Conservation (phyloP, 306 rosid genomes). For the Castanea crenata region DNA sequence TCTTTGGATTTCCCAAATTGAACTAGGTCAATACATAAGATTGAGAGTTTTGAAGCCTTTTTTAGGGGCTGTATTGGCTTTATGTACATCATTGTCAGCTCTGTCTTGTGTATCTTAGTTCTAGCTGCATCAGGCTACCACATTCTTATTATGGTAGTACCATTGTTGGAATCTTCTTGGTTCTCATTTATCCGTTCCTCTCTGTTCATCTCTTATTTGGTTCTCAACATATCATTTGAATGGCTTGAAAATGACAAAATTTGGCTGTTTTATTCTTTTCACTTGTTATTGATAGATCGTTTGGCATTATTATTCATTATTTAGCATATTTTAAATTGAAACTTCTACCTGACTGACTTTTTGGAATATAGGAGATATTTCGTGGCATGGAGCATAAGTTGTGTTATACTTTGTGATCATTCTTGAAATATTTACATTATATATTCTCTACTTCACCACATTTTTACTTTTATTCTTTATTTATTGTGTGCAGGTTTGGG, state of each 20-base stretch:
- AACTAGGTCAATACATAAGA: background rate
- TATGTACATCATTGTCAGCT: background rate
- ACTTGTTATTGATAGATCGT: background rate
- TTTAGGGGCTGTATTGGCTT: background rate
- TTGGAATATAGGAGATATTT: background rate
- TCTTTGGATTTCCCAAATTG: background rate
- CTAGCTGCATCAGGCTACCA: background rate
- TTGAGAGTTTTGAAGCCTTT: background rate
- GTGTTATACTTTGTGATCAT: background rate
- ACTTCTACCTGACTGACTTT: constrained; percentile 4
- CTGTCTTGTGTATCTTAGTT: background rate
- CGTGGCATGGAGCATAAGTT: background rate
- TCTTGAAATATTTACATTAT: background rate
- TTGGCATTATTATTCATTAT: background rate
- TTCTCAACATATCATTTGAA: background rate
- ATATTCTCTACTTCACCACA: constrained; percentile 3
- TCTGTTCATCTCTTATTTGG: background rate
- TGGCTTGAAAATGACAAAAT: background rate
- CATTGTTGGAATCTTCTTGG: background rate
- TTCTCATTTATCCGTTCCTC: background rate
- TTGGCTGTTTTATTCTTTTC: background rate
- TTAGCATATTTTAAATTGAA: background rate
- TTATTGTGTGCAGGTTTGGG: constrained; percentile 75
- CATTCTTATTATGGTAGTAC: background rate
- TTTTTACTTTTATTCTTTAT: constrained; percentile 1